phyloP scores from a whole-genome alignment of 129 eudicot genomes.

The Flaveria brownii region DNA sequence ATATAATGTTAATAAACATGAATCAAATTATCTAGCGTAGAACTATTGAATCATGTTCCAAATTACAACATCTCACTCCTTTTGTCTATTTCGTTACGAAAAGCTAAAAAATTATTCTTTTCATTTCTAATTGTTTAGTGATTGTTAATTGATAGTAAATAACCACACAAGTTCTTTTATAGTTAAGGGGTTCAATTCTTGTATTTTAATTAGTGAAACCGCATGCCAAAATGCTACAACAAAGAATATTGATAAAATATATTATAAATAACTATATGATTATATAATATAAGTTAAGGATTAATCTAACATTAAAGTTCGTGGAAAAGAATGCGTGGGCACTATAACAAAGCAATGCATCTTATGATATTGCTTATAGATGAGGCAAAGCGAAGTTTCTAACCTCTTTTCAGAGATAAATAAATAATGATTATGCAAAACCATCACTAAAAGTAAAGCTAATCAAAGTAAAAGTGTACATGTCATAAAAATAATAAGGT shows the following conservation, averaged over 20 bases:
- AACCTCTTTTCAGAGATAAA: slow-evolving; percentile 2
- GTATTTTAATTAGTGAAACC: background rate
- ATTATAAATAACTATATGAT: background rate
- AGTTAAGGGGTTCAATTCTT: background rate
- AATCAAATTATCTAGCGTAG: too few species aligned
- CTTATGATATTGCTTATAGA: slow-evolving; percentile 30
- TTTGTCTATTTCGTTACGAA: too few species aligned
- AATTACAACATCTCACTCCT: too few species aligned
- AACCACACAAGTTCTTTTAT: background rate
- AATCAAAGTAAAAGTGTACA: background rate
- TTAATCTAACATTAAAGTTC: background rate
- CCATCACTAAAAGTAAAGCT: background rate
- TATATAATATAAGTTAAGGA: background rate
- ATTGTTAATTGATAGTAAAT: background rate
- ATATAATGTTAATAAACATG: too few species aligned
- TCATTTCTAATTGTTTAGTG: too few species aligned
- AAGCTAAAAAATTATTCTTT: too few species aligned
- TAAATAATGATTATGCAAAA: background rate
- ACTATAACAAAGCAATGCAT: slow-evolving; percentile 34
- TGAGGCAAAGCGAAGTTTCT: slow-evolving; percentile 33
- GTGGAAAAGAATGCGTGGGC: slow-evolving; percentile 29
- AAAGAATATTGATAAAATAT: background rate
- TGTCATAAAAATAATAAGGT: too few species aligned
- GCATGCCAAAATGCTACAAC: background rate
- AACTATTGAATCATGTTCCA: too few species aligned